phyloP scores from a whole-genome alignment of 2,329 filamentous ascomycete genomes.

The Clonostachys rhizophaga region DNA sequence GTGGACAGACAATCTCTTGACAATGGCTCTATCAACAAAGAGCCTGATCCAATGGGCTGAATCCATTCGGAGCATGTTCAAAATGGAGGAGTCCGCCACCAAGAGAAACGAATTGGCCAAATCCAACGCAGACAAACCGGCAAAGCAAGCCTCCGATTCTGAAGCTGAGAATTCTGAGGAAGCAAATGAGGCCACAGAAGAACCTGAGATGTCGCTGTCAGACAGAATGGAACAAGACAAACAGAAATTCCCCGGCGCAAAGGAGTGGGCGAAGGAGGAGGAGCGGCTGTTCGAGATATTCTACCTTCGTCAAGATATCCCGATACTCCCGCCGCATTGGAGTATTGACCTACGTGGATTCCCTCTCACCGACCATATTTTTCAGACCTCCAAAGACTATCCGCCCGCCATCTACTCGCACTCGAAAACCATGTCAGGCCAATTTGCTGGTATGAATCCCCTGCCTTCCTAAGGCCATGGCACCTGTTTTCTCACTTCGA shows the following conservation, averaged over 20 bases:
- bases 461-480: too few relatives aligned
- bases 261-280: conserved; percentile 47
- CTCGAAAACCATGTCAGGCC: background rate
- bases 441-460: too few relatives aligned
- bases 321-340: conserved; percentile 34
- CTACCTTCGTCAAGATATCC: conserved; percentile 31
- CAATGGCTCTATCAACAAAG: conserved; percentile 1
- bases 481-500: too few relatives aligned
- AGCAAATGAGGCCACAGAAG: background rate
- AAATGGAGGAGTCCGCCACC: background rate
- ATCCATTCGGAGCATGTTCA: background rate
- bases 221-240: conserved; percentile 39
- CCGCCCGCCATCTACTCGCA: conserved; percentile 31
- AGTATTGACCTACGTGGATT: conserved; percentile 31
- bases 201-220: background rate
- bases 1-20: background rate
- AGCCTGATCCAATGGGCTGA: background rate
- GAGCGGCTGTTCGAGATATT: conserved; percentile 34
- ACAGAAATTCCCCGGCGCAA: conserved; percentile 31
- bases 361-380: conserved; percentile 28
- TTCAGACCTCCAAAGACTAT: conserved; percentile 19
- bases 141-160: background rate
- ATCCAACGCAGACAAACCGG: background rate
- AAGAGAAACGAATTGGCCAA: background rate
- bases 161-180: background rate